Percentiles rank a stretch among this genome's conserved stretches.
Conservation (phyloP, 257 asterid species). For the Primulina eburnea region DNA sequence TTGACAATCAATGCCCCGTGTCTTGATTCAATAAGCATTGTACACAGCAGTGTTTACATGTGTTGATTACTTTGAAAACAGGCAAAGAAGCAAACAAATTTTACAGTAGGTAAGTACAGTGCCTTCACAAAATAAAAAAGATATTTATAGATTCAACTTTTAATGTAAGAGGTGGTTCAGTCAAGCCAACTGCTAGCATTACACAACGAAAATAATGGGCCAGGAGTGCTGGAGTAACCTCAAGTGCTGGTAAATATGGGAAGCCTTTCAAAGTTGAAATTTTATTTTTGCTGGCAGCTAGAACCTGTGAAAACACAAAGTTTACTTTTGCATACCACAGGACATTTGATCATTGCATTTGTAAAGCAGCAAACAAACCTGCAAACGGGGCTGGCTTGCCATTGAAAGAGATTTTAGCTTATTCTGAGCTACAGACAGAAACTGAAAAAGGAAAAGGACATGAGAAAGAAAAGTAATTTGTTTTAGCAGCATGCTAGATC, state of each 20-base stretch:
- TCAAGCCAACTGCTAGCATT: conserved; percentile 7
- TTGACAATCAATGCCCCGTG: conserved; percentile 4
- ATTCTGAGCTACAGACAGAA: conserved; percentile 97
- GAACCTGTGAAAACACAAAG: conserved; percentile 52
- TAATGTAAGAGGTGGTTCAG: neutral
- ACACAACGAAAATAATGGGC: neutral
- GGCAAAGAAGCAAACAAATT: neutral
- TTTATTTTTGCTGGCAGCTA: conserved; percentile 97
- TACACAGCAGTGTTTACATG: neutral
- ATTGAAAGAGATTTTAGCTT: conserved; percentile 90
- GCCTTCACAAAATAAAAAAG: neutral
- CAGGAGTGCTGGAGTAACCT: conserved; percentile 56
- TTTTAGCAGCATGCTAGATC: conserved; percentile 11
- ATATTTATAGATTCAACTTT: neutral
- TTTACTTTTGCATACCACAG: conserved; percentile 24
- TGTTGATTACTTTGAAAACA: too few species aligned
- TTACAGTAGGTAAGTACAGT: neutral
- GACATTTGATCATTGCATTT: conserved; percentile 16
- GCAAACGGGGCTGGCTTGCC: conserved; percentile 98
- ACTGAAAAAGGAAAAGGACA: conserved; percentile 44
- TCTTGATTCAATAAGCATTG: conserved; percentile 5
- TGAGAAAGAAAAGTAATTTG: neutral
- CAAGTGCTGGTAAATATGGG: conserved; percentile 90
- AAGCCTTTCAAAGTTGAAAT: conserved; percentile 96
- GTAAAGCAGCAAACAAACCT: conserved; percentile 54